Conservation (phyloP, 129 eudicot species). For the Chrysanthemum lavandulifolium region DNA sequence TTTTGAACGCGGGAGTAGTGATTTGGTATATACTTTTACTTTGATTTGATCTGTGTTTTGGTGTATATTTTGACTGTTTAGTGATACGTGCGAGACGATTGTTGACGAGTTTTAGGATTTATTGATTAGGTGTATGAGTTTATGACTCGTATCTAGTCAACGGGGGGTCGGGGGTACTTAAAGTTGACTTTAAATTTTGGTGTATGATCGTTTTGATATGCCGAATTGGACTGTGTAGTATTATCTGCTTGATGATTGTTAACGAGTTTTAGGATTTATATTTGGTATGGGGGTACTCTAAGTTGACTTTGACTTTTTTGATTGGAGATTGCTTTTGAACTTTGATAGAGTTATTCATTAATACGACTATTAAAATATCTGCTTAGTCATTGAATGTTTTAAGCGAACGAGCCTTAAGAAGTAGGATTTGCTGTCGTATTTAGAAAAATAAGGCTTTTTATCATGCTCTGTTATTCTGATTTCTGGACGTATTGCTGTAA, state of each 20-base stretch:
- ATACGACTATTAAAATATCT: background rate
- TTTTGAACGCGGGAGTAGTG: slow-evolving; percentile 76
- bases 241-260: slow-evolving; percentile 4
- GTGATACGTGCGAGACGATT: no score
- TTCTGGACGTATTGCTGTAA: background rate
- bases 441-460: background rate
- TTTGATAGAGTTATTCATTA: slow-evolving; percentile 5
- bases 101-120: no score
- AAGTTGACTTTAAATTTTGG: no score
- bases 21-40: slow-evolving; percentile 62
- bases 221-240: background rate
- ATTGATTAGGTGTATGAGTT: no score
- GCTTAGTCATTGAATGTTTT: background rate
- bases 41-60: background rate
- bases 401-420: background rate
- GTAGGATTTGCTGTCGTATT: background rate
- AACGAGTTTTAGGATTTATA: background rate
- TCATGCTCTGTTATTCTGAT: background rate
- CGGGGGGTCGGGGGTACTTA: no score
- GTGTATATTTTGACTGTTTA: no score
- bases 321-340: slow-evolving; percentile 4
- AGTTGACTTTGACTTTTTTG: background rate
- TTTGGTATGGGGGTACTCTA: background rate
- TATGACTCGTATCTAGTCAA: no score
- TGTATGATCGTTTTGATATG: background rate